Base-by-base conservation (phyloP, 2,329 filamentous ascomycete genomes). In the Cladosporium velox region DNA sequence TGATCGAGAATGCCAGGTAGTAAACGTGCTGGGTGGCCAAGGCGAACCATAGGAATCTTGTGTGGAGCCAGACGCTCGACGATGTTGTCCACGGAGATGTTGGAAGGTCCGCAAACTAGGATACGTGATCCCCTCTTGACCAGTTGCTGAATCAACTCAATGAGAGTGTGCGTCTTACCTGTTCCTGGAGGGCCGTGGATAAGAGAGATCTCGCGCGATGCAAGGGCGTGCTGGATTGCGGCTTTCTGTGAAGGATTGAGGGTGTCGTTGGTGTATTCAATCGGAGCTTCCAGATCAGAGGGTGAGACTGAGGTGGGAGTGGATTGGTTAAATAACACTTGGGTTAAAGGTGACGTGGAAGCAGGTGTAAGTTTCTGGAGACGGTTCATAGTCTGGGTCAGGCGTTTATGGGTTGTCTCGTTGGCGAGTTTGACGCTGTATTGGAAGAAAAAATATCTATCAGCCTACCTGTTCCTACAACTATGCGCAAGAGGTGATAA, bases 51-150 rank as follows among this genome's bases (percentile, higher is more conserved):
- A 0, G 92, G 90, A 1, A 97, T 84, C 73, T 92, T 93, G 77
- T 93, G 91, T 0, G 91, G 88, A 1, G 93, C 88, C 1, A 98
- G 85, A 8, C 95, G 88, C 79, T 99, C 95, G 10, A 97, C 93
- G 66, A 99, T 96, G 75, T 99, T 99, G 84, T 99, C 95, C 1
- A 99, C 95, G 0, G 92, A 95, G 72, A 99, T 93, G 76, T 99
- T 99, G 34, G 92, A 97, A 0, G 95, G 95, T 0, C 94, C 95
- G 73, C 95, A 98, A n/a, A 98, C 94, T 1, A 98, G 84, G 12
- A 98, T 83, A 1, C 93, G 87, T 64, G 89, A 85, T 38, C 88
- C 86, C 28, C 87, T 86, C 74, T 89, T 89, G 64, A 96, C 83
- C 71, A 98, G 82, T 75, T 99, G 95, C n/a, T 96, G 83, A 67